Evolutionary conservation across 1,284 basidiomycete genomes (phyloP), one percentile per base, ranked within the genome.

Genomic region (Phlebopus sp.): DNA sequence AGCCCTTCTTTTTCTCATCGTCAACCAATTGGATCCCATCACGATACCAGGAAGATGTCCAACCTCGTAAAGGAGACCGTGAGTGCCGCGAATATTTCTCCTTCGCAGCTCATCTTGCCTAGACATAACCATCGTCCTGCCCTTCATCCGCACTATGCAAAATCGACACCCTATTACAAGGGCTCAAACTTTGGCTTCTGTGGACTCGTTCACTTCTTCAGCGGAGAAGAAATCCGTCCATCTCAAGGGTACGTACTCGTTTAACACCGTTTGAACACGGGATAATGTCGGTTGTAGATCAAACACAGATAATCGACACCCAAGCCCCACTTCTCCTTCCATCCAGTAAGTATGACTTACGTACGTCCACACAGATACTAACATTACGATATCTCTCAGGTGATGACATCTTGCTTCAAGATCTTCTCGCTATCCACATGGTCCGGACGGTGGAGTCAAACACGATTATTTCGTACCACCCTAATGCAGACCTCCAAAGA

Each of bases 1-100:
- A 81, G 49, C 79, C 79, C 0, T 80, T 80, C 59, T 81, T 76
- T 57, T 81, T 79, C 53, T 74, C 79, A 1, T 79, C 78, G 0
- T 77, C 78, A 0, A 59, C 77, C 17, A 76, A 78, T 36, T 76
- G 76, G 72, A 81, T 80, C 45, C 79, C 79, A 1, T 69, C 77
- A 0, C 68, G 76, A 37, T 80, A 77, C 51, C 78, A 77, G 51
- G 75, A 77, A 44, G 63, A 73, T 44, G 60, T 71, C 1, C 52
- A 58, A 1, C 51, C 50, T 3, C 51, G 54, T 0, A 29, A 68
- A 37, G 70, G 73, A 23, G 78, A 81, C 53, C 78, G 79, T 81
- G 56, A 53, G 78, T 63, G 17, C n/a, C 9, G 2, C 39, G 2
- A 8, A 3, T 30, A 10, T 25, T 5, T 18, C 0, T 40, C 2